Evolutionary conservation across 75 land plant genomes (phyloP).

Genomic region (Sequoiadendron giganteum): DNA sequence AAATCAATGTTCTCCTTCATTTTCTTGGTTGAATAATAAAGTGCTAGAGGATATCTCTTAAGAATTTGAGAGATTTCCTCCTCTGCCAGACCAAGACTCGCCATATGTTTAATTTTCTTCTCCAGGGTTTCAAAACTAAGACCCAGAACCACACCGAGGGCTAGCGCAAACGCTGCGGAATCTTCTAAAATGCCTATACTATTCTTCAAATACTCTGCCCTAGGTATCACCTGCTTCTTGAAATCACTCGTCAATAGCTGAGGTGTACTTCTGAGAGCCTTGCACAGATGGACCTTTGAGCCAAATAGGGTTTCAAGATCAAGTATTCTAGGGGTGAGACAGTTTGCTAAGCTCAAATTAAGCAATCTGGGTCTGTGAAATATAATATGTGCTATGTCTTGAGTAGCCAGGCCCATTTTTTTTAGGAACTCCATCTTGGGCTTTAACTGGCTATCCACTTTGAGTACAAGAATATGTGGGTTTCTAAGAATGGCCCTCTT

Average conservation of each 20-base stretch:
- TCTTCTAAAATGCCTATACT: neutral
- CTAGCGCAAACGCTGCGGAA: too few species aligned
- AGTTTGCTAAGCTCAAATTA: neutral
- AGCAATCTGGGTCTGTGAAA: slow-evolving; percentile 28
- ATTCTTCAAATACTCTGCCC: neutral
- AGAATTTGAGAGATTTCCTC: too few species aligned
- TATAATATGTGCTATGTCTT: too few species aligned
- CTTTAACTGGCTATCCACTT: too few species aligned
- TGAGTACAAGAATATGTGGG: too few species aligned
- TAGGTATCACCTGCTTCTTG: neutral
- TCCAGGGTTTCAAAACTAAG: neutral
- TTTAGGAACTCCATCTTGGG: too few species aligned
- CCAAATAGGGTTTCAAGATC: slow-evolving; percentile 20
- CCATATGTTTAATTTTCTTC: slow-evolving; percentile 28
- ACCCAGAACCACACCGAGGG: neutral
- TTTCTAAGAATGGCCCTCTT: too few species aligned
- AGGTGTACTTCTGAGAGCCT: neutral
- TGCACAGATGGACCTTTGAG: neutral
- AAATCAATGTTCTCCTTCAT: too few species aligned
- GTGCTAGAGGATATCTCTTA: too few species aligned
- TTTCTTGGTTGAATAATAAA: too few species aligned
- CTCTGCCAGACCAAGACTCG: slow-evolving; percentile 29
- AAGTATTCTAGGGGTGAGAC: slow-evolving; percentile 12
- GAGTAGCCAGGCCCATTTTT: too few species aligned
- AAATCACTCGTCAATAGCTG: neutral